Base-by-base conservation (phyloP, 2,329 filamentous ascomycete genomes). In the Fusarium sulawesiense region DNA sequence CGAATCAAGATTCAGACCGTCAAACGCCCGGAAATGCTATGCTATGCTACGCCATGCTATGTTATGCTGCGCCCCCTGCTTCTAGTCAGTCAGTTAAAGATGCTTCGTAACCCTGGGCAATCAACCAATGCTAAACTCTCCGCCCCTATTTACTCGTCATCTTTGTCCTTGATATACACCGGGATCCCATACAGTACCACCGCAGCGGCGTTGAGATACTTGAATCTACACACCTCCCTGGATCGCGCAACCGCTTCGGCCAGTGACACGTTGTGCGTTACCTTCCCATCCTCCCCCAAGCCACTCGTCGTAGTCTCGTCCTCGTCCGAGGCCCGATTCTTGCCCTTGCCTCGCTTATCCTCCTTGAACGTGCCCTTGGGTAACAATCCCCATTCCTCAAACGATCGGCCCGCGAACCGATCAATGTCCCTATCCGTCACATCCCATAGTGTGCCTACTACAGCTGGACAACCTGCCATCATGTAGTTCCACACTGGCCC, bases 401-500 rank as follows among this genome's bases (percentile, higher is more conserved):
- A 92, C 4, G 92, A 84, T 27, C 87, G 85, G 34, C 91, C 89
- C 1, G 94, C 92, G 79, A 97, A 97, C 20, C 94, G 92, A 82
- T 99, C 97, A 78, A 98, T 97, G 79, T 99, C 96, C 75, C 93
- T 93, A 78, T 99, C 96, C 12, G 96, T 99, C 51, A 99, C 96
- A 79, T 99, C 96, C 96, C 96, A 99, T 40, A 99, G 84, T 18
- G 94, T 98, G 47, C 94, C 96, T 4, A 98, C 90, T 12, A 98
- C 89, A 1, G 95, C 94, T 6, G 93, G 94, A 73, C 88, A 89
- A 2, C 93, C 95, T 0, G 94, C 94, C 72, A 95, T 90, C 81
- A 99, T 90, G 81, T 98, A 98, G 74, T 94, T 94, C 82, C 94
- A 90, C 25, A 96, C 92, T 59, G 95, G 93, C 2, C 96, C 95